Evolutionary conservation across 352 stramenopile species (phyloP).

Genomic region (Pythium rhizo-oryzae): DNA sequence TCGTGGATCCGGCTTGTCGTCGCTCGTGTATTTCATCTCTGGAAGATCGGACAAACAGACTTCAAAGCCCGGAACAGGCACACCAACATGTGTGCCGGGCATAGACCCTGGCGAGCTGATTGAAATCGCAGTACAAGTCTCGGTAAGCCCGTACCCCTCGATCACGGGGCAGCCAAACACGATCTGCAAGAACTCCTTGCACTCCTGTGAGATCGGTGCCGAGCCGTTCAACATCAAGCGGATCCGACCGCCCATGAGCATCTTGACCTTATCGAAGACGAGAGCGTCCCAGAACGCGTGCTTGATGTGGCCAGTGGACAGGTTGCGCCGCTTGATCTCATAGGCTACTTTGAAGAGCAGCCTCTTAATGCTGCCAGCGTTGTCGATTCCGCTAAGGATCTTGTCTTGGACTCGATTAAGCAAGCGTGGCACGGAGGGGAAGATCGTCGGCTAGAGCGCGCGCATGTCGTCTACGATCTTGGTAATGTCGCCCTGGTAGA

Average conservation of each 20-base stretch:
- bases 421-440: constrained; percentile 92
- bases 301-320: constrained; percentile 33
- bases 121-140: constrained; percentile 53
- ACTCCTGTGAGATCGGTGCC: constrained; percentile 90
- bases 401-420: constrained; percentile 85
- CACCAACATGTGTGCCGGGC: constrained; percentile 90
- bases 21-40: constrained; percentile 95
- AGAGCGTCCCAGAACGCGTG: constrained; percentile 92
- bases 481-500: constrained; percentile 81
- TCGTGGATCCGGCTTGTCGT: constrained; percentile 56
- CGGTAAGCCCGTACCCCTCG: constrained; percentile 96
- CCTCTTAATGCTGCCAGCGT: too few species aligned
- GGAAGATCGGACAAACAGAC: constrained; percentile 94
- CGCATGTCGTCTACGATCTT: constrained; percentile 92
- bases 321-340: constrained; percentile 41
- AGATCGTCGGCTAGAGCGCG: constrained; percentile 88
- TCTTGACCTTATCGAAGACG: constrained; percentile 95
- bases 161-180: constrained; percentile 89
- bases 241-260: constrained; percentile 86
- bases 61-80: constrained; percentile 84
- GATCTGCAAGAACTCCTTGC: constrained; percentile 95
- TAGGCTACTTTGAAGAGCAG: constrained; percentile 42
- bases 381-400: too few species aligned
- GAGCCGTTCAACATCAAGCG: constrained; percentile 93
- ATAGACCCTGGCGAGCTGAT: constrained; percentile 39